Percentiles rank a stretch among this genome's conserved stretches.
Conservation (phyloP, 2,329 filamentous ascomycete genomes). For the Annulohypoxylon truncatum region DNA sequence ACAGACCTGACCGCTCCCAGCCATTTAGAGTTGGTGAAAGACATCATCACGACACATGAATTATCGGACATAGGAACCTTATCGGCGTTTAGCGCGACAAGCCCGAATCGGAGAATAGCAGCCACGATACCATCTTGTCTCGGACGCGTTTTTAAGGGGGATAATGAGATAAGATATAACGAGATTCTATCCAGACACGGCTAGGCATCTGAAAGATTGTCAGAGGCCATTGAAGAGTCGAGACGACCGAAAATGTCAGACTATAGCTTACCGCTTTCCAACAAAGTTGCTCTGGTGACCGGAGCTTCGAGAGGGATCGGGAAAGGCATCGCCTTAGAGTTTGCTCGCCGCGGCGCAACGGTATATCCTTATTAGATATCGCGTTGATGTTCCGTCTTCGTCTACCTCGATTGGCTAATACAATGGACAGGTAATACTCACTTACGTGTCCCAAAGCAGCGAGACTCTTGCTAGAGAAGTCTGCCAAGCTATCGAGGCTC, state of each 20-base stretch:
- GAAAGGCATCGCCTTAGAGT: slow-evolving; percentile 53
- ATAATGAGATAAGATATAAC: too few relatives aligned
- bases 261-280: slow-evolving; percentile 46
- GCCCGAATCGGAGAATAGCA: slow-evolving; percentile 16
- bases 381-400: background rate
- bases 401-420: background rate
- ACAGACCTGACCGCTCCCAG: background rate
- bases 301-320: slow-evolving; percentile 49
- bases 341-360: slow-evolving; percentile 51
- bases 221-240: background rate
- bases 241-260: slow-evolving; percentile 24
- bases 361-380: slow-evolving; percentile 23
- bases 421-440: slow-evolving; percentile 59
- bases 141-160: slow-evolving; percentile 1
- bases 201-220: background rate
- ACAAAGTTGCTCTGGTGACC: slow-evolving; percentile 57
- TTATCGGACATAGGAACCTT: slow-evolving; percentile 17
- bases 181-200: background rate
- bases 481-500: slow-evolving; percentile 67
- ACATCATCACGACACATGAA: background rate
- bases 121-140: background rate
- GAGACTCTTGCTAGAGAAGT: slow-evolving; percentile 69
- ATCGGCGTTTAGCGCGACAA: slow-evolving; percentile 32
- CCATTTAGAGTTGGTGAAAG: background rate
- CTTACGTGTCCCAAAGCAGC: slow-evolving; percentile 73